Evolutionary conservation across 176 grass and related monocot species (phyloP).

Genomic region (Carex scoparia): DNA sequence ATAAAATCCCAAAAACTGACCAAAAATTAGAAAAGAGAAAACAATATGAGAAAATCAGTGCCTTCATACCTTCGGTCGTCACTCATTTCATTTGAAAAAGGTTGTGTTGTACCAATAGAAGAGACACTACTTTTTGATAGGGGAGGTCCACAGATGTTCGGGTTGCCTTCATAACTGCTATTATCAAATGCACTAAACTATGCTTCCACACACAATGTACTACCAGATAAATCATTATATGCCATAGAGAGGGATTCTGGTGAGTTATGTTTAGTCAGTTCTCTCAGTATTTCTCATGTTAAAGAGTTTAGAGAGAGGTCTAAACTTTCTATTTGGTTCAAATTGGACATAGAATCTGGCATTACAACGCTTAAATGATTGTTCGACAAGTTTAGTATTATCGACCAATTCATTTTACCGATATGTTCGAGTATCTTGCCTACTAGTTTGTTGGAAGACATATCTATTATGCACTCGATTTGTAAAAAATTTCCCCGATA

Average conservation of each 20-base stretch:
- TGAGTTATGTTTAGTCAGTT: background rate
- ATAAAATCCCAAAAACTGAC: background rate
- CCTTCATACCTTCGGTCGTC: background rate
- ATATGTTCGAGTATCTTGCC: too few relatives aligned
- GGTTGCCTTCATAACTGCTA: conserved; percentile 19
- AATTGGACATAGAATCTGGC: too few relatives aligned
- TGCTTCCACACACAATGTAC: background rate
- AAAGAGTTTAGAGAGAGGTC: conserved; percentile 29
- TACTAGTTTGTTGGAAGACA: too few relatives aligned
- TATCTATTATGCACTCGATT: too few relatives aligned
- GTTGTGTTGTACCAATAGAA: background rate
- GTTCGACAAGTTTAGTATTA: too few relatives aligned
- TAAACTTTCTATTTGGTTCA: background rate
- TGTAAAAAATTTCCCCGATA: too few relatives aligned
- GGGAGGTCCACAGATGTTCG: background rate
- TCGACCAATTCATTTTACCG: too few relatives aligned
- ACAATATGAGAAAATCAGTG: background rate
- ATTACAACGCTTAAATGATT: too few relatives aligned
- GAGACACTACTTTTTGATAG: background rate
- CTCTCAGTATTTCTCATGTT: background rate
- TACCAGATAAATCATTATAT: conserved; percentile 32
- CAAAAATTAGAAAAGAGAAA: too few relatives aligned
- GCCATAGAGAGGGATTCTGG: conserved; percentile 24
- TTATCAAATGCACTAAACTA: conserved; percentile 19
- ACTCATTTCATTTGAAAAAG: background rate